Evolutionary conservation across 164 flowering plant species (phyloP).

Genomic region (Piper betle): DNA sequence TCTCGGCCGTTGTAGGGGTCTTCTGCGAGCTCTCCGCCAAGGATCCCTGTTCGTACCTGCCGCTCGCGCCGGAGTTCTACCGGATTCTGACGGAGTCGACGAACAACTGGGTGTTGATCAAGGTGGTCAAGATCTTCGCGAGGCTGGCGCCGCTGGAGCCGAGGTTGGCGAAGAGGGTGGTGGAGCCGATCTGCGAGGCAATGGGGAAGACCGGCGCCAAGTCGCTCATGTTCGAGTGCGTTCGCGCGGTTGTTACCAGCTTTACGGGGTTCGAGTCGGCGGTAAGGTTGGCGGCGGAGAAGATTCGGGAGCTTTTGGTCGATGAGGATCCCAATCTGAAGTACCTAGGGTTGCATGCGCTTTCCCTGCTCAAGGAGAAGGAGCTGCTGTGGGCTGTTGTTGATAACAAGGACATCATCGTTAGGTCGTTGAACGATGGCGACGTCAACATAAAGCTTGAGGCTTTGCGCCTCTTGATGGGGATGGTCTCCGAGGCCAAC

Average conservation of each 20-base stretch:
- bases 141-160: conserved; percentile 62
- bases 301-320: conserved; percentile 50
- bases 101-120: conserved; percentile 92
- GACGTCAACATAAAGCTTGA: conserved; percentile 66
- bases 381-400: conserved; percentile 61
- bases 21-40: conserved; percentile 58
- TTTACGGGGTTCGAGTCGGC: conserved; percentile 59
- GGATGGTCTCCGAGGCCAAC: conserved; percentile 69
- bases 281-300: conserved; percentile 51
- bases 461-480: conserved; percentile 65
- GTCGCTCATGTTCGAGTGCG: conserved; percentile 80
- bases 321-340: conserved; percentile 83
- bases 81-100: conserved; percentile 63
- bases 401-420: conserved; percentile 79
- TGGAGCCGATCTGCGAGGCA: conserved; percentile 73
- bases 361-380: conserved; percentile 39
- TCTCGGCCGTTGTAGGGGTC: conserved; percentile 68
- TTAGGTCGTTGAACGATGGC: conserved; percentile 65
- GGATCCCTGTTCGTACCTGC: conserved; percentile 65
- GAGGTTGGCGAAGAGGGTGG: conserved; percentile 63
- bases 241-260: conserved; percentile 55
- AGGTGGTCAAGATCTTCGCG: conserved; percentile 76
- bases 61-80: conserved; percentile 90
- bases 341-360: conserved; percentile 81
- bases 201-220: conserved; percentile 67